Evolutionary conservation across 2,329 filamentous ascomycete species (phyloP).

Genomic region (Escovopsis weberi): DNA sequence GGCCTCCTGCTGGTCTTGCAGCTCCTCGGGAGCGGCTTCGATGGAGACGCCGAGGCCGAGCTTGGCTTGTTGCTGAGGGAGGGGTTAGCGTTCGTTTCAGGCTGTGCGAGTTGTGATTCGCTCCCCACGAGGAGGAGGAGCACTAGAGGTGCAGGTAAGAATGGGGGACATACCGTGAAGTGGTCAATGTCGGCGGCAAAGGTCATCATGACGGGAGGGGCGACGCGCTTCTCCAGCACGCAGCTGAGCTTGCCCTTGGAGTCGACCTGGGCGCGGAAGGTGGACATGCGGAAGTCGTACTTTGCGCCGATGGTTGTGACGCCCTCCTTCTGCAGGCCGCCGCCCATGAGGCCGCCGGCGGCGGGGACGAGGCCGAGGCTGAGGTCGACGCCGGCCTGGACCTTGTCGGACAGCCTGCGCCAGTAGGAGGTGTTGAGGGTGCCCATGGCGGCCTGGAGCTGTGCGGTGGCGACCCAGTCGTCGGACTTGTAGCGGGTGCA

Average conservation of each 20-base stretch:
- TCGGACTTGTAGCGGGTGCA: slow-evolving; percentile 78
- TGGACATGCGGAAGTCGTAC: slow-evolving; percentile 94
- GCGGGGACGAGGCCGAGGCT: slow-evolving; percentile 67
- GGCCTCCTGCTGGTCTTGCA: slow-evolving; percentile 70
- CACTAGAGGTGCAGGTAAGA: not conserved
- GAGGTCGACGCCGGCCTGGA: slow-evolving; percentile 91
- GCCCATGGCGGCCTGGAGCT: slow-evolving; percentile 70
- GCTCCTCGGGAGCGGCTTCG: slow-evolving; percentile 69
- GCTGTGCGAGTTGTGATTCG: no score
- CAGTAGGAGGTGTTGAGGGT: slow-evolving; percentile 87
- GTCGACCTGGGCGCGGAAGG: slow-evolving; percentile 91
- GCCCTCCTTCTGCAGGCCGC: slow-evolving; percentile 67
- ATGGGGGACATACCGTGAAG: slow-evolving; percentile 55
- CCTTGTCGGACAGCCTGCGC: slow-evolving; percentile 82
- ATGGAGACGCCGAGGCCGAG: slow-evolving; percentile 88
- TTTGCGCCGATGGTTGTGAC: slow-evolving; percentile 86
- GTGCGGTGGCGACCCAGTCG: slow-evolving; percentile 87
- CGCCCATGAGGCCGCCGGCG: slow-evolving; percentile 58
- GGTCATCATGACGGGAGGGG: slow-evolving; percentile 80
- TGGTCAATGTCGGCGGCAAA: slow-evolving; percentile 97
- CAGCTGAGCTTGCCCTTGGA: slow-evolving; percentile 88
- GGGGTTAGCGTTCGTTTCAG: slow-evolving; percentile 1
- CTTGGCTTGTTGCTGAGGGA: slow-evolving; percentile 73
- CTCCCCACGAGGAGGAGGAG: no score
- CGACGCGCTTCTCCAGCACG: slow-evolving; percentile 88